These are phyloP conservation scores for Piper longum DNA, from an alignment of 164 flowering plant species.

Conservation along the genomic window DNA sequence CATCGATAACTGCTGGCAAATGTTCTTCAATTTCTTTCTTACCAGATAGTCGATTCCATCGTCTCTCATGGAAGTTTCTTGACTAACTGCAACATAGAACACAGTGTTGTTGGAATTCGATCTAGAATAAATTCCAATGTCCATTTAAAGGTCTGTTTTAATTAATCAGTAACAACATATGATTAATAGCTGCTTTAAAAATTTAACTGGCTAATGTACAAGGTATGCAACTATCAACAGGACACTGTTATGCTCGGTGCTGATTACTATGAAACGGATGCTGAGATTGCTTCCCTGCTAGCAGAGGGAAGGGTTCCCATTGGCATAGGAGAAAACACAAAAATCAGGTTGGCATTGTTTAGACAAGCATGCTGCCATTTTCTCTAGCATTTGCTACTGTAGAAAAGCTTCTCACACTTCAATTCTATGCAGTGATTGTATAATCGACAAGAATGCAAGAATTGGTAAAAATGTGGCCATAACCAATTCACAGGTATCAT, in stretches of 20 bases:
- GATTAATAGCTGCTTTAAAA: not conserved
- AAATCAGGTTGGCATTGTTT: constrained; percentile 37
- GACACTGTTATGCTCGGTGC: constrained; percentile 98
- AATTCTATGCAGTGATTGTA: constrained; percentile 45
- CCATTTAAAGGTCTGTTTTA: constrained; percentile 61
- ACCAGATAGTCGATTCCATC: constrained; percentile 85
- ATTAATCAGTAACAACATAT: not conserved
- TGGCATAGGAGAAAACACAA: constrained; percentile 86
- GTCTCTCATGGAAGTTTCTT: constrained; percentile 91
- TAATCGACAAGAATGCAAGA: constrained; percentile 90
- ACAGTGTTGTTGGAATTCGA: constrained; percentile 82
- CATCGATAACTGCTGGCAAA: too few species aligned
- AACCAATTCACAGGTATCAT: constrained; percentile 64
- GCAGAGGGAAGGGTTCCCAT: constrained; percentile 86
- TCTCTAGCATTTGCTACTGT: not conserved
- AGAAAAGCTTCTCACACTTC: constrained; percentile 4
- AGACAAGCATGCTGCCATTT: not conserved
- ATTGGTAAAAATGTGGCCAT: constrained; percentile 76
- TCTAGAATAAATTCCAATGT: constrained; percentile 61
- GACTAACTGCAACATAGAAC: constrained; percentile 53
- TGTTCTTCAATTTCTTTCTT: not conserved
- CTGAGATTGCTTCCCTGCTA: constrained; percentile 43
- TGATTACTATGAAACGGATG: constrained; percentile 74
- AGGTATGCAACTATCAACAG: constrained; percentile 23
- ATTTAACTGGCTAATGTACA: not conserved